These are phyloP conservation scores for Ichthyophthirius multifiliis DNA, from an alignment of 169 alveolate species.

Conservation along the genomic window DNA sequence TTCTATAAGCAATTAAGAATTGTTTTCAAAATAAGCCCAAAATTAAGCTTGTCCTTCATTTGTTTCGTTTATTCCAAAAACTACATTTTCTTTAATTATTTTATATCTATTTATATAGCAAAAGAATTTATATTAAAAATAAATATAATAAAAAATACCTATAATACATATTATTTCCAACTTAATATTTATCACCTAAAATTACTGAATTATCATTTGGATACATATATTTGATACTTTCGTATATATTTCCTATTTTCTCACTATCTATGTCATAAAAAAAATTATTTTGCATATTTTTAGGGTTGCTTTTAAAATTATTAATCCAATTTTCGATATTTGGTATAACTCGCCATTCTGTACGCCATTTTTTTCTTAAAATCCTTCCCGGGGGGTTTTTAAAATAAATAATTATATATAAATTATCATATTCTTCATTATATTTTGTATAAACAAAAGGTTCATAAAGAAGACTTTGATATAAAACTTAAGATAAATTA, in stretches of 20 bases:
- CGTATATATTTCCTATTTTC: slow-evolving; percentile 50
- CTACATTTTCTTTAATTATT: slow-evolving; percentile 67
- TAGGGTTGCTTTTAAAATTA: slow-evolving; percentile 8
- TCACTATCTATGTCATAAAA: slow-evolving; percentile 46
- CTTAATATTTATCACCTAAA: slow-evolving; percentile 35
- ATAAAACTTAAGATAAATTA: slow-evolving; percentile 28
- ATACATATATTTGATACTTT: slow-evolving; percentile 65
- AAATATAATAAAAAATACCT: slow-evolving; percentile 17
- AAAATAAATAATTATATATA: slow-evolving; percentile 40
- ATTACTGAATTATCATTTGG: slow-evolving; percentile 82
- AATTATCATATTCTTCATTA: slow-evolving; percentile 47
- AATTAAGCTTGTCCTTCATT: slow-evolving; percentile 3
- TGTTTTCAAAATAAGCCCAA: slow-evolving; percentile 16
- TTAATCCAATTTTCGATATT: slow-evolving; percentile 42
- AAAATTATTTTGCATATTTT: not conserved
- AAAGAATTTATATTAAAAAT: too few relatives aligned
- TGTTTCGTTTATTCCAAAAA: slow-evolving; percentile 69
- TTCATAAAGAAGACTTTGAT: slow-evolving; percentile 27
- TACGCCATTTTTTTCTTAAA: slow-evolving; percentile 53
- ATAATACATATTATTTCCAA: slow-evolving; percentile 25
- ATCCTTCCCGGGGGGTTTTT: slow-evolving; percentile 71
- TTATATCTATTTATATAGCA: slow-evolving; percentile 35
- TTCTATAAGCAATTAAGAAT: slow-evolving; percentile 22
- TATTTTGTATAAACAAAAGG: slow-evolving; percentile 55
- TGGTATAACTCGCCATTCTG: slow-evolving; percentile 51